A percentile compares a stretch with the other conserved stretches of the same genome.
Evolutionary conservation across 140 eudicot species (phyloP).

Genomic region (Ambrosia hybrid): DNA sequence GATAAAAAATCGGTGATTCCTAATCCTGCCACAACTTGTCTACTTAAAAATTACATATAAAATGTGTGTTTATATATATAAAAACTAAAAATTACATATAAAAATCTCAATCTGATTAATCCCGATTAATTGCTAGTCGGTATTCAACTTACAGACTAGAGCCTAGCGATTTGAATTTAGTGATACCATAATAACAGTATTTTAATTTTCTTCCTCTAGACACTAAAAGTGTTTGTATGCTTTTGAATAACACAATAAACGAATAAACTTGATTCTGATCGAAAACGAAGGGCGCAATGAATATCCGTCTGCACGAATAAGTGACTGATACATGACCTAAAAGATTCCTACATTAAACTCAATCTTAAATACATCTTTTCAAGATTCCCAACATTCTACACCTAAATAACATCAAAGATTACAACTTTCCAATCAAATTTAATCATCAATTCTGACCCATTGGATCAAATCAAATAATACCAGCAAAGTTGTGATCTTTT

Average conservation of each 20-base stretch:
- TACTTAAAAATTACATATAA: too few relatives aligned
- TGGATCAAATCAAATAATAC: slow-evolving; percentile 20
- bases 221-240: neutral
- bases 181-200: slow-evolving; percentile 2
- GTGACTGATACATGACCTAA: neutral
- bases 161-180: neutral
- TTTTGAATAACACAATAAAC: neutral
- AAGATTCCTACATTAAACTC: too few relatives aligned
- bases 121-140: too few relatives aligned
- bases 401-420: neutral
- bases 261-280: neutral
- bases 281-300: neutral
- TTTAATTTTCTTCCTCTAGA: neutral
- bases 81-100: too few relatives aligned
- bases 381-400: slow-evolving; percentile 1
- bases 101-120: too few relatives aligned
- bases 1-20: too few relatives aligned
- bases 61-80: too few relatives aligned
- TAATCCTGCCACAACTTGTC: too few relatives aligned
- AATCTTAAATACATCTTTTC: neutral
- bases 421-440: neutral
- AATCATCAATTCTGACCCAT: neutral
- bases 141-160: too few relatives aligned
- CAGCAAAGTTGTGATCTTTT: slow-evolving; percentile 8
- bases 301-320: neutral